phyloP scores from a whole-genome alignment of 108 stramenopile genomes.

The Fistulifera solaris region DNA sequence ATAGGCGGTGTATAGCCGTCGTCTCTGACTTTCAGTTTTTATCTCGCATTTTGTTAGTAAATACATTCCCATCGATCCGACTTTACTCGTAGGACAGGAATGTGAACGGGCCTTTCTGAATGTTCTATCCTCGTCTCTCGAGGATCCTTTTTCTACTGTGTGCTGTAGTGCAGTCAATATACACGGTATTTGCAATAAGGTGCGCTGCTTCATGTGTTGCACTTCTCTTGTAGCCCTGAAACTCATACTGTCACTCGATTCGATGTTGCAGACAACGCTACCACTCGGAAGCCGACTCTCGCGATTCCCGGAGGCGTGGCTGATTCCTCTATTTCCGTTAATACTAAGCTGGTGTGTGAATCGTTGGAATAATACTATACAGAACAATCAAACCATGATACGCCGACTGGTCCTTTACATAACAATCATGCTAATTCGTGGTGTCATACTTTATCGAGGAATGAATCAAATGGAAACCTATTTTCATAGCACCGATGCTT shows the following conservation, averaged over 20 bases:
- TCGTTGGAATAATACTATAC: slow-evolving; percentile 5
- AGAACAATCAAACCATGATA: slow-evolving; percentile 4
- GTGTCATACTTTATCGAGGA: slow-evolving; percentile 51
- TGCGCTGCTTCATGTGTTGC: neutral
- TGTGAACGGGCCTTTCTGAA: slow-evolving; percentile 59
- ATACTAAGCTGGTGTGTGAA: slow-evolving; percentile 21
- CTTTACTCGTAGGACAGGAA: slow-evolving; percentile 2
- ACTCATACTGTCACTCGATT: neutral
- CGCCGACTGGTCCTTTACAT: slow-evolving; percentile 51
- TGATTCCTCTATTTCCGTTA: slow-evolving; percentile 70
- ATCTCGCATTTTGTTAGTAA: too few species aligned
- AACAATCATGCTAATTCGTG: slow-evolving; percentile 48
- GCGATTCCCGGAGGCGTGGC: slow-evolving; percentile 61
- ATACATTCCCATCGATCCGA: slow-evolving; percentile 46
- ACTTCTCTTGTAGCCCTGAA: neutral
- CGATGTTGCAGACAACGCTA: slow-evolving; percentile 10
- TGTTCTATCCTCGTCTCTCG: slow-evolving; percentile 40
- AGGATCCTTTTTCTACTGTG: slow-evolving; percentile 32
- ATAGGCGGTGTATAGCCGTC: too few species aligned
- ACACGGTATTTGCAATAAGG: neutral
- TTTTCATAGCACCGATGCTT: neutral
- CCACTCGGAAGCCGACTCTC: slow-evolving; percentile 48
- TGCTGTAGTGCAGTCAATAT: slow-evolving; percentile 31
- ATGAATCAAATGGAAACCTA: slow-evolving; percentile 52
- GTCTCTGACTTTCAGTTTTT: neutral